Evolutionary conservation across 495 filamentous ascomycete species (phyloP), one percentile per base, ranked within the genome.

Genomic region (Aspergillus ostianus): DNA sequence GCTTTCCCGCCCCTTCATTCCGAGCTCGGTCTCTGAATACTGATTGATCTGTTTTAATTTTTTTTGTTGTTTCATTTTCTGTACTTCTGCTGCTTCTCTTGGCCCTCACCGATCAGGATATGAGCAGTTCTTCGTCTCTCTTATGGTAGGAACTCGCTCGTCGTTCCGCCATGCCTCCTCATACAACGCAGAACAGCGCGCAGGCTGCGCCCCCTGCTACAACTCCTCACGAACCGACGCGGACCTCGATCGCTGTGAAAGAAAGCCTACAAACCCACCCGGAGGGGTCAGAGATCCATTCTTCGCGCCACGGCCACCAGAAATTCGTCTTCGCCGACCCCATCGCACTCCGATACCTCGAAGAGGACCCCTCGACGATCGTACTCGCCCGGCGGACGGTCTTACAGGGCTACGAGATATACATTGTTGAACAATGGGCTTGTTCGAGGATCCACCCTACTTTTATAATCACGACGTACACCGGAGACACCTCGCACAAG

Each of bases 401-500:
- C 30, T 82, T 98, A 20, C 72, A 85, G 51, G 95, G 95, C 58
- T 98, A 97, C 70, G 93, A 97, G 69, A 77, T 93, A 52, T 98
- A 98, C 75, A 73, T 98, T 41, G 92, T 98, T 57, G 94, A 98
- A 72, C 94, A 98, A 84, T 98, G 94, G 95, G 91, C 91, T 12
- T 97, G 92, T 71, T 97, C 93, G 8, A 85, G 94, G 56, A 80
- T 84, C 30, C 89, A 96, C 64, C 94, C 93, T 7, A 96, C 93
- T 26, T 90, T 94, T 61, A 84, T 96, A 27, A 96, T 98, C 60
- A 88, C 89, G 20, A 96, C 93, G 6, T 98, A 94, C 71, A 97
- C 95, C 0, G 95, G 94, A 18, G 90, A 97, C 64, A 79, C 84
- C 12, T 86, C 87, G 18, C 89, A 97, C 70, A 82, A 76, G 4